phyloP scores from a whole-genome alignment of 805 yeast species.

The Yarrowia yakushimensis region DNA sequence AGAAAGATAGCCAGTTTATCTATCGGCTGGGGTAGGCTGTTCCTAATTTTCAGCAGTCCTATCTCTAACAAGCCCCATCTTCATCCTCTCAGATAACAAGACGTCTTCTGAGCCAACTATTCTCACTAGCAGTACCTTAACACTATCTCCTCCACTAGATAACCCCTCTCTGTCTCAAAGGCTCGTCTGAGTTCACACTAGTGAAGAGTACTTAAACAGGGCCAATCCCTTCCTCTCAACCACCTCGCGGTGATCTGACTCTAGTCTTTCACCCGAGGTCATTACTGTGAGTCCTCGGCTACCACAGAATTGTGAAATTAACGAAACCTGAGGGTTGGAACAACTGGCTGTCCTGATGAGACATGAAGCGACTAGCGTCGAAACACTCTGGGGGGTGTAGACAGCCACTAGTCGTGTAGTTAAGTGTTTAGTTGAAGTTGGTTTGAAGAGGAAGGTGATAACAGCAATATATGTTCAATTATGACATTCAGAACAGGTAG shows the following conservation, averaged over 20 bases:
- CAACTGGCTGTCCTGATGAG: conserved; percentile 8
- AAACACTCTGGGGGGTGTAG: neutral
- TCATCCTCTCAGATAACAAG: no score
- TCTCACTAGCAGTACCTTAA: no score
- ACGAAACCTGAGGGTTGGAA: neutral
- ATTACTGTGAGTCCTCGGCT: neutral
- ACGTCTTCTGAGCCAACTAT: no score
- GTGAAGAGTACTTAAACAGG: neutral
- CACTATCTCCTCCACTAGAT: no score
- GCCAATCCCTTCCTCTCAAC: neutral
- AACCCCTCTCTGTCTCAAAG: neutral
- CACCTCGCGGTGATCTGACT: neutral
- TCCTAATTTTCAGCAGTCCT: no score
- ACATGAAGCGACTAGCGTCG: neutral
- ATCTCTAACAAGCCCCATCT: no score
- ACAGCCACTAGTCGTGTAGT: neutral
- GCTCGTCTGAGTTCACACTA: neutral
- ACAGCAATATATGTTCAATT: no score
- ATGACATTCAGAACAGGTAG: no score
- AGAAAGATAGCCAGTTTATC: no score
- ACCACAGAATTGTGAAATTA: neutral
- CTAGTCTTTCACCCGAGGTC: neutral
- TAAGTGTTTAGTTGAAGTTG: no score
- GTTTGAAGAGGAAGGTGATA: no score
- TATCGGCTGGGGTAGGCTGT: no score